Evolutionary conservation across 2,329 filamentous ascomycete genomes (phyloP), one percentile per base, ranked within the genome.

Genomic region (Microsporum ferrugineum): DNA sequence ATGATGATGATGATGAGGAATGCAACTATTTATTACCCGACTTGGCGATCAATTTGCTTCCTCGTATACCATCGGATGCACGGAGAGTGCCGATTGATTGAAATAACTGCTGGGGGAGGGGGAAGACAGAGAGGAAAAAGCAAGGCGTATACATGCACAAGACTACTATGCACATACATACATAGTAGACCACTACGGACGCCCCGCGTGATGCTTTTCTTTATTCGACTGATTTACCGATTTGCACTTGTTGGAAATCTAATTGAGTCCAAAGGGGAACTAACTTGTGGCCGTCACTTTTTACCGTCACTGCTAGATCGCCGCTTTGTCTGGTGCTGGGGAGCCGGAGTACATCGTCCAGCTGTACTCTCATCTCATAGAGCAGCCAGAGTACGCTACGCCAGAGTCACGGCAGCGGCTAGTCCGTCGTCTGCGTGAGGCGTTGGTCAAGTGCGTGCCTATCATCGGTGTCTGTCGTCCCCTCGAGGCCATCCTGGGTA

Each of bases 401-500:
- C 67, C 12, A 69, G 57, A 63, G 7, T 62, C 71, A 55, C 69
- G 74, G 3, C 70, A 74, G 58, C 66, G 68, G 4, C 67, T 75
- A 5, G 64, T 75, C 57, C 71, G 71, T 1, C 73, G 74, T 10
- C 66, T 76, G 1, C 78, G 84, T 49, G 84, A 87, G 70, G 78
- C 78, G 0, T 73, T 87, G 10, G 70, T 87, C 62, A 86, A 87
- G 70, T 72, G 77, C n/a, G 75, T 83, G 8, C 74, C 76, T 10
- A 73, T 86, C 1, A 77, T 84, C 14, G 84, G 84, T 0, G 82
- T 86, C 0, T 84, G 82, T 70, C 86, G 84, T 67, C 82, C 83
- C 5, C 70, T 87, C 3, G 83, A 85, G 66, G 79, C 82, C 0
- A 79, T 85, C 49, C 74, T 84, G 5, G 75, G 78, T n/a, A 84